Evolutionary conservation across 352 stramenopile genomes (phyloP).

Genomic region (Phytophthora europaea): DNA sequence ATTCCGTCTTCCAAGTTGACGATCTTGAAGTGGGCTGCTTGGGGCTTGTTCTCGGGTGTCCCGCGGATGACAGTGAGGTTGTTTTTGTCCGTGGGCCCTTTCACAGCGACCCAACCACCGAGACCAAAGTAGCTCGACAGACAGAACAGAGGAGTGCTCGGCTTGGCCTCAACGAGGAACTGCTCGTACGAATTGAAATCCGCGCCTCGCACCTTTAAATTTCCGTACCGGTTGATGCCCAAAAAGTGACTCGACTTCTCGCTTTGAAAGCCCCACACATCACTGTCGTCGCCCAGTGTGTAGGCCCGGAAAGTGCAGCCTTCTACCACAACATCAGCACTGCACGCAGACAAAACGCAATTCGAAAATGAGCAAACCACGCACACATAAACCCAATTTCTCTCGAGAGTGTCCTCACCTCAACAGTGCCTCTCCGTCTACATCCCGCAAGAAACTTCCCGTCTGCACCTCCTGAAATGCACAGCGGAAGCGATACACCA

Average conservation of each 20-base stretch:
- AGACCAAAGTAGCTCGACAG: conserved; percentile 80
- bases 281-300: conserved; percentile 76
- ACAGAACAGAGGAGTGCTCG: conserved; percentile 67
- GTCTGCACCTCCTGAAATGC: conserved; percentile 73
- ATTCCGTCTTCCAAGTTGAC: conserved; percentile 61
- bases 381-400: not conserved
- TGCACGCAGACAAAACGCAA: conserved; percentile 20
- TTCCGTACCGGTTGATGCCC: conserved; percentile 76
- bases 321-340: conserved; percentile 68
- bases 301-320: conserved; percentile 82
- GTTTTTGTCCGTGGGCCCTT: conserved; percentile 13
- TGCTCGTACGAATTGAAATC: conserved; percentile 85
- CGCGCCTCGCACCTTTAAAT: conserved; percentile 66
- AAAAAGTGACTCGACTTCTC: conserved; percentile 75
- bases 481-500: conserved; percentile 74
- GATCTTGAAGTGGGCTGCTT: conserved; percentile 66
- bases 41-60: conserved; percentile 69
- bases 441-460: conserved; percentile 62
- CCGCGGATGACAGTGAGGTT: conserved; percentile 68
- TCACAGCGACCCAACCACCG: conserved; percentile 65
- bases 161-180: conserved; percentile 68
- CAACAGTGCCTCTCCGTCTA: conserved; percentile 66
- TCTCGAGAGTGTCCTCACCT: conserved; percentile 36
- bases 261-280: conserved; percentile 86
- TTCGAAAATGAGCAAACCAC: not conserved